These are phyloP conservation scores for Elongisporangium undulatum DNA, from an alignment of 352 stramenopile genomes.

Conservation along the genomic window DNA sequence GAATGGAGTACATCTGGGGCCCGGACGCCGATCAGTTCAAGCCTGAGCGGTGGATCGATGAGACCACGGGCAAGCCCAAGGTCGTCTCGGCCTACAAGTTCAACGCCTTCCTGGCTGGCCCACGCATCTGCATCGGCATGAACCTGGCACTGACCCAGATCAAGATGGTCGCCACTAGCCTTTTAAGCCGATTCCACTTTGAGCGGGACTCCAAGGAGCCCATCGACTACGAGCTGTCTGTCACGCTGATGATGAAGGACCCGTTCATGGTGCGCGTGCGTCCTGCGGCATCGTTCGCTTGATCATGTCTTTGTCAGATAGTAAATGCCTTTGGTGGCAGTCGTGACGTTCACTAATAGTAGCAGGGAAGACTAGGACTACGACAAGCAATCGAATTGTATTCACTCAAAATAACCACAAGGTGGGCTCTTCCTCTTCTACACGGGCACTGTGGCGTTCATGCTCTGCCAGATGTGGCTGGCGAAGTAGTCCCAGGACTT, in stretches of 20 bases:
- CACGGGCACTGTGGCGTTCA: constrained; percentile 20
- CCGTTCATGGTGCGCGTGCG: too few species aligned
- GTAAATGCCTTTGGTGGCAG: too few species aligned
- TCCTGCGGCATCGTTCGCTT: too few species aligned
- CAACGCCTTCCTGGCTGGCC: constrained; percentile 31
- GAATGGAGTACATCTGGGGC: constrained; percentile 35
- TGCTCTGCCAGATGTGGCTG: constrained; percentile 20
- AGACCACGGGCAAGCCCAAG: constrained; percentile 18
- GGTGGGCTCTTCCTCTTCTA: constrained; percentile 5
- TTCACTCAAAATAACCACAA: constrained; percentile 1
- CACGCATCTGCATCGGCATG: constrained; percentile 33
- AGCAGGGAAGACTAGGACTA: too few species aligned
- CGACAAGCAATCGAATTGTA: too few species aligned
- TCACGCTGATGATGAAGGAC: too few species aligned
- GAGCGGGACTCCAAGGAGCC: constrained; percentile 14
- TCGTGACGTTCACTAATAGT: too few species aligned
- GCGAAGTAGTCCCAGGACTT: constrained; percentile 39
- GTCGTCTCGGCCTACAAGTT: constrained; percentile 28
- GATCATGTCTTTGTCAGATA: too few species aligned
- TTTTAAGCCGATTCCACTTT: constrained; percentile 39
- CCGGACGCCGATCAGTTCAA: constrained; percentile 29
- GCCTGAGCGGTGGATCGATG: constrained; percentile 39
- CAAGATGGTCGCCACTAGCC: constrained; percentile 28
- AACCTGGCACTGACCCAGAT: constrained; percentile 43
- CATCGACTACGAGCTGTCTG: too few species aligned